These are phyloP conservation scores for Cercospora sojina DNA, from an alignment of 2,329 filamentous ascomycete genomes.

Conservation along the genomic window DNA sequence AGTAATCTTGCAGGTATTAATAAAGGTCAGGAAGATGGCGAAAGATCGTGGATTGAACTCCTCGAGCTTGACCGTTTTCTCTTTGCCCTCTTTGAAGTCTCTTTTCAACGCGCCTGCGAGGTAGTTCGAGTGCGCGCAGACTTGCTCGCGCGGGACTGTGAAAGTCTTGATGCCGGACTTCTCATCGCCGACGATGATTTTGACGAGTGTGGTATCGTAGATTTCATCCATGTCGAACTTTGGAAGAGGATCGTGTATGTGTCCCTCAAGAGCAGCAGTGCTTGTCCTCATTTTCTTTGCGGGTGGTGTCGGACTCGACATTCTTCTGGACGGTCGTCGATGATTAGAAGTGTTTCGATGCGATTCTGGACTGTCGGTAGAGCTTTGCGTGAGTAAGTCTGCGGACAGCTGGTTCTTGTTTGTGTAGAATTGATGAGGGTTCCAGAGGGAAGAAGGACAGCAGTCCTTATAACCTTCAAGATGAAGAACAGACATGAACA, in stretches of 20 bases:
- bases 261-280: neutral
- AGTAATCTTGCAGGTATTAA: neutral
- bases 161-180: neutral
- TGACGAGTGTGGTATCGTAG: neutral
- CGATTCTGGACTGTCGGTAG: neutral
- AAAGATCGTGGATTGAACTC: neutral
- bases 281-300: neutral
- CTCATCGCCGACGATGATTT: neutral
- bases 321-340: neutral
- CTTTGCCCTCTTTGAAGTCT: neutral
- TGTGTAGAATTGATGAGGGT: too few species aligned
- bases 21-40: neutral
- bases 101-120: neutral
- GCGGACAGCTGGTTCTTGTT: neutral
- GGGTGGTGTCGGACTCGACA: neutral
- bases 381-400: neutral
- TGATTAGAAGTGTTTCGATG: neutral
- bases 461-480: neutral
- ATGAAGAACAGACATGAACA: neutral
- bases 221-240: conserved; percentile 3
- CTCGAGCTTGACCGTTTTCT: neutral
- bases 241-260: neutral
- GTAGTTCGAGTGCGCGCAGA: neutral
- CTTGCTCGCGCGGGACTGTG: neutral
- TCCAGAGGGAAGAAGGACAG: neutral